phyloP scores from a whole-genome alignment of 2,329 filamentous ascomycete species.

The Teratosphaeria destructans region DNA sequence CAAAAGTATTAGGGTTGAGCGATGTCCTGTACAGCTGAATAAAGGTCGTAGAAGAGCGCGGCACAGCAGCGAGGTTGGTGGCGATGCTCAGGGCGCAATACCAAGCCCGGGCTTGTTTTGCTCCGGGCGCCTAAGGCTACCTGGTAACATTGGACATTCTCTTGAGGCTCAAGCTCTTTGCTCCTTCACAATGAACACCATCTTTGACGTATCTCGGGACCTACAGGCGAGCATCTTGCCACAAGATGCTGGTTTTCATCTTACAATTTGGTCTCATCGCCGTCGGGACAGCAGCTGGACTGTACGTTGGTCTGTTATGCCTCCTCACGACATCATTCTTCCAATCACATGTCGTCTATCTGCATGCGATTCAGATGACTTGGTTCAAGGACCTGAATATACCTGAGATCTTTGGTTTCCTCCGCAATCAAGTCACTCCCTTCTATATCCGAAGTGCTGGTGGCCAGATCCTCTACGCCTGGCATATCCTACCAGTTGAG shows the following conservation, averaged over 20 bases:
- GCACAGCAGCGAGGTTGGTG: background rate
- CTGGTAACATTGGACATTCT: background rate
- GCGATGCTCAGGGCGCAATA: background rate
- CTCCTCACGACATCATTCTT: constrained; percentile 38
- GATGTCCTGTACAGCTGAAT: background rate
- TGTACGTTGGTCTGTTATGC: constrained; percentile 37
- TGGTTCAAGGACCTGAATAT: constrained; percentile 44
- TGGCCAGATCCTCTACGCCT: constrained; percentile 35
- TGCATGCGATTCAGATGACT: constrained; percentile 44
- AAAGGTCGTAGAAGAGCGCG: background rate
- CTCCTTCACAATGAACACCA: no score
- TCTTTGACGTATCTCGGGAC: no score
- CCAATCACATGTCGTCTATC: constrained; percentile 48
- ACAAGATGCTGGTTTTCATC: background rate
- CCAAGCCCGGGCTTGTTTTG: constrained; percentile 1
- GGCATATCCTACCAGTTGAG: constrained; percentile 41
- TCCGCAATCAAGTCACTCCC: constrained; percentile 40
- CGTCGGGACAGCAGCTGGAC: constrained; percentile 4
- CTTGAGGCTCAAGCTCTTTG: background rate
- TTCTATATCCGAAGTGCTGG: constrained; percentile 36
- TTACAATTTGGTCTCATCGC: background rate
- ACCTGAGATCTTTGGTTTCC: constrained; percentile 39
- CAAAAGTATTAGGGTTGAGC: no score
- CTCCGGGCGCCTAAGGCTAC: no score
- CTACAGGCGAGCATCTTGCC: background rate